Conservation (phyloP, 1,284 basidiomycete genomes). For the Puccinia horiana region DNA sequence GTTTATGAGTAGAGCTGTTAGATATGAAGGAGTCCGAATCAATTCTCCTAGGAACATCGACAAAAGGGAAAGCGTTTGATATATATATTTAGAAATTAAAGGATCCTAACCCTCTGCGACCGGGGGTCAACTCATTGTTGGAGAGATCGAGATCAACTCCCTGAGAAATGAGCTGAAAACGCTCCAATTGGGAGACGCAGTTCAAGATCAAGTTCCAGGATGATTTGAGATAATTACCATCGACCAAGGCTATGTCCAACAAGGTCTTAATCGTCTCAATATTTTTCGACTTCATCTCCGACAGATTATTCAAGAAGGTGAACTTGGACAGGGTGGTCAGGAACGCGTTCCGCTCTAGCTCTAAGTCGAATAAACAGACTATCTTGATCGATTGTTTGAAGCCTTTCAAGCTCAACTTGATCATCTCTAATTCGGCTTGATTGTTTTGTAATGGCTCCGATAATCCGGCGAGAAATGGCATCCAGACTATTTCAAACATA, state of each 20-base stretch:
- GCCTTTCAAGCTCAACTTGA: conserved; percentile 88
- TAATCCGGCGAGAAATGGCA: conserved; percentile 87
- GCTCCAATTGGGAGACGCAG: conserved; percentile 93
- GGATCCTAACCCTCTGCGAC: conserved; percentile 20
- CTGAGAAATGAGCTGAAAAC: conserved; percentile 91
- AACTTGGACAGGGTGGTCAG: conserved; percentile 97
- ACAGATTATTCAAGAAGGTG: conserved; percentile 91
- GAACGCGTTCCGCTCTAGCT: conserved; percentile 91
- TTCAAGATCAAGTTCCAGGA: conserved; percentile 95
- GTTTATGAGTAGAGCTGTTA: conserved; percentile 53
- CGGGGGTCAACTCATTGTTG: neutral
- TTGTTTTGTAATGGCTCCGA: conserved; percentile 77
- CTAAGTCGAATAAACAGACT: conserved; percentile 90
- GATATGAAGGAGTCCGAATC: neutral
- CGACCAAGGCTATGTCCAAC: conserved; percentile 85
- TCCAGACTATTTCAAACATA: conserved; percentile 99
- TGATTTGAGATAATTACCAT: conserved; percentile 88
- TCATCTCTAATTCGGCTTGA: conserved; percentile 78
- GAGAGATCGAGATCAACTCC: conserved; percentile 60
- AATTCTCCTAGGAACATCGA: conserved; percentile 1
- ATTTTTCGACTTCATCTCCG: conserved; percentile 97
- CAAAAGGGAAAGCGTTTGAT: neutral
- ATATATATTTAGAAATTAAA: neutral
- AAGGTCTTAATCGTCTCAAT: conserved; percentile 96
- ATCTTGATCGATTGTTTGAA: conserved; percentile 91